A percentile compares a stretch with the other conserved stretches of the same genome.
phyloP scores from a whole-genome alignment of 164 flowering plant genomes.

The Aristolochia fimbriata region DNA sequence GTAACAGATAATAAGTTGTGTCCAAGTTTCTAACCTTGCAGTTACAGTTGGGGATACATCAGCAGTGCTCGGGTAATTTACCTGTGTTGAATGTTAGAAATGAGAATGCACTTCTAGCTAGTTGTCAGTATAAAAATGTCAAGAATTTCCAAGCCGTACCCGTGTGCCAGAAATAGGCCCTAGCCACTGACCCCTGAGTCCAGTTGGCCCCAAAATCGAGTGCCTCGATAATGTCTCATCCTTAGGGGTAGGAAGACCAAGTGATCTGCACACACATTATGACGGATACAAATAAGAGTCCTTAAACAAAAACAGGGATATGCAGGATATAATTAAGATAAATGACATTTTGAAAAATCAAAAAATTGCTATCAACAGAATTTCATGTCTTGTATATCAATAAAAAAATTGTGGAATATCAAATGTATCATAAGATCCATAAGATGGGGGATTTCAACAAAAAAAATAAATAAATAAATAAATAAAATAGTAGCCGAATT shows the following conservation, averaged over 20 bases:
- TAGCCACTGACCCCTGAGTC: constrained; percentile 74
- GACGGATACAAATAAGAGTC: neutral
- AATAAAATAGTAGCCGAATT: too few relatives aligned
- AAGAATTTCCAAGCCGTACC: constrained; percentile 28
- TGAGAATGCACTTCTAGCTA: neutral
- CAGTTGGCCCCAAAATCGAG: constrained; percentile 84
- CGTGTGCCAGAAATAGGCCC: constrained; percentile 59
- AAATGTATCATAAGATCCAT: too few relatives aligned
- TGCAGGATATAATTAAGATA: too few relatives aligned
- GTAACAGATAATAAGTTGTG: neutral
- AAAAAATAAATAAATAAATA: too few relatives aligned
- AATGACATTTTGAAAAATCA: too few relatives aligned
- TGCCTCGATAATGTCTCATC: constrained; percentile 92
- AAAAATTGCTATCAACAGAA: too few relatives aligned
- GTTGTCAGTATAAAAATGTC: neutral
- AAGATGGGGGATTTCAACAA: too few relatives aligned
- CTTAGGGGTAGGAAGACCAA: constrained; percentile 61
- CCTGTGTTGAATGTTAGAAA: constrained; percentile 33
- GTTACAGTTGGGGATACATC: constrained; percentile 36
- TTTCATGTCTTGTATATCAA: too few relatives aligned
- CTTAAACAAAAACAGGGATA: too few relatives aligned
- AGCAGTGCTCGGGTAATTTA: constrained; percentile 64
- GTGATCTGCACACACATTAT: constrained; percentile 30
- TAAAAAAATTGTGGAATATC: too few relatives aligned
- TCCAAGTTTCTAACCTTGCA: constrained; percentile 37